Evolutionary conservation across 2,329 filamentous ascomycete species (phyloP).

Genomic region (Teratosphaeria gauchensis): DNA sequence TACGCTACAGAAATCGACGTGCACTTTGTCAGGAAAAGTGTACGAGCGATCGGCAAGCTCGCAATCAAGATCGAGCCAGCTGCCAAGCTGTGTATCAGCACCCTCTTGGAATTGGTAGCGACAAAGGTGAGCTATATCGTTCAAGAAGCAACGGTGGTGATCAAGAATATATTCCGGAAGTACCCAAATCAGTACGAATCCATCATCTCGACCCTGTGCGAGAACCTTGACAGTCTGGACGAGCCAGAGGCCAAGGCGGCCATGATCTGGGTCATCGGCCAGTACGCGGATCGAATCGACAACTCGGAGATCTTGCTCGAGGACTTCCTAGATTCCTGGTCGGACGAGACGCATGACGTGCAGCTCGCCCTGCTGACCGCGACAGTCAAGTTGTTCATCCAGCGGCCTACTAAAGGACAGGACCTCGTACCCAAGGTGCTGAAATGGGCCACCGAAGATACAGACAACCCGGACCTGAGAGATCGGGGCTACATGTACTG

Average conservation of each 20-base stretch:
- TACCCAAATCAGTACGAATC: conserved; percentile 98
- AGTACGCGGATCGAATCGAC: conserved; percentile 95
- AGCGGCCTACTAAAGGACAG: conserved; percentile 87
- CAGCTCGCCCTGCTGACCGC: conserved; percentile 90
- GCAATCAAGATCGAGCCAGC: conserved; percentile 98
- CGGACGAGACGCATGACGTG: conserved; percentile 90
- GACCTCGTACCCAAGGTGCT: conserved; percentile 87
- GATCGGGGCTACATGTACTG: conserved; percentile 99
- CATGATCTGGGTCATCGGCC: conserved; percentile 98
- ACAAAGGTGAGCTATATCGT: conserved; percentile 99
- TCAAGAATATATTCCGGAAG: conserved; percentile 97
- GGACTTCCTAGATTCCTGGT: conserved; percentile 88
- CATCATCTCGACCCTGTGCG: conserved; percentile 90
- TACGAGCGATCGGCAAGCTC: conserved; percentile 92
- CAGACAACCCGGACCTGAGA: conserved; percentile 94
- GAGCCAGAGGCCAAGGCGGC: conserved; percentile 97
- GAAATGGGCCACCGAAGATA: conserved; percentile 98
- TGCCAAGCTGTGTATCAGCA: conserved; percentile 81
- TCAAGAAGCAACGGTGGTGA: conserved; percentile 96
- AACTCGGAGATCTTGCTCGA: conserved; percentile 90
- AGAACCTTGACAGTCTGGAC: conserved; percentile 91
- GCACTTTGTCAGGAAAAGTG: conserved; percentile 95
- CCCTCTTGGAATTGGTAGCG: conserved; percentile 82
- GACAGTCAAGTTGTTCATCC: conserved; percentile 96
- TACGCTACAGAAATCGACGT: conserved; percentile 97